Evolutionary conservation across 345 rosid genomes (phyloP), one percentile per base, ranked within the genome.

Genomic region (Chamaenerion angustifolium): DNA sequence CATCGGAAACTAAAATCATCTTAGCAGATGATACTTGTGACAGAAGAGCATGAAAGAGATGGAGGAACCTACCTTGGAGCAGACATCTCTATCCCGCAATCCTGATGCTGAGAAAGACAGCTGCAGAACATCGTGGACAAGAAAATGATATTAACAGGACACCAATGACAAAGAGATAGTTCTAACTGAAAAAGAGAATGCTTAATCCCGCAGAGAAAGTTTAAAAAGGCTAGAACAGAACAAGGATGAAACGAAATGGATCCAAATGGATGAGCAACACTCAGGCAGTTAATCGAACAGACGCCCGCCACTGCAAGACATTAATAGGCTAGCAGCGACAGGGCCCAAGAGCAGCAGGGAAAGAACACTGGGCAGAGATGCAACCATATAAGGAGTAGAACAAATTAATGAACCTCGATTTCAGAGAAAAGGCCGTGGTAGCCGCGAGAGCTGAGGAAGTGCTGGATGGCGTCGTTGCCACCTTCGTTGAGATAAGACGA

Each of bases 31-130:
- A 14, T 37, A 40, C 40, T 35, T n/a, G 15, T 15, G 10, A 43
- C 40, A 40, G 3, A 15, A n/a, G n/a, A 23, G 49, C 2, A 41
- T 3, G 51, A 48, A 46, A 57, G 27, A 23, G 27, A 23, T n/a
- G 13, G 15, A 49, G 54, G 8, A n/a, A 56, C 75, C 46, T 63
- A 89, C 97, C 97, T 85, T 83, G 48, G 97, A 85, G 56, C 77
- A 67, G 18, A 77, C 65, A 63, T 89, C 95, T 2, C 82, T 60
- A 67, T 85, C 90, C 13, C 81, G 76, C 64, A 89, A 66, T 60
- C 68, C 70, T 19, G 82, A 66, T 46, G 97, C 95, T 49, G 90
- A 89, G 54, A 82, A 89, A 0, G 95, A 85, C 61, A 89, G 55
- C 97, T 89, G 82, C 79, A 58, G 10, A 21, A 42, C 18, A 54